Base-by-base conservation (phyloP, 768 basidiomycete species). In the Pulveroboletus sp. region DNA sequence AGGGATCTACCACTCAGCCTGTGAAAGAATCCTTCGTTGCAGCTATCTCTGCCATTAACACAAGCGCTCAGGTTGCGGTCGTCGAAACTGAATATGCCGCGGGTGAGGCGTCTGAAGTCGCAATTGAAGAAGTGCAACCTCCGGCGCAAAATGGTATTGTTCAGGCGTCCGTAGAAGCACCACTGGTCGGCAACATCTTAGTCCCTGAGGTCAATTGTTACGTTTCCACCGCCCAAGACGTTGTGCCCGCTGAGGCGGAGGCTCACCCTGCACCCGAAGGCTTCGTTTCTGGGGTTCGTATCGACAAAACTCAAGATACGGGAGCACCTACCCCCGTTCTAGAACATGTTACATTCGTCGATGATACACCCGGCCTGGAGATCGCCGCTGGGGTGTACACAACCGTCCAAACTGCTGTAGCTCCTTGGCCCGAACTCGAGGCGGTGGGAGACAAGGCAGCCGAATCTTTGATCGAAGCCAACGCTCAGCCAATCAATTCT, bases 331-430 rank as follows among this genome's bases (percentile, higher is more conserved):
- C 41, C 15, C 43, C 46, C n/a, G 35, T 49, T 32, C 42, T 33
- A 32, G 48, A 52, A 40, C 27, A 17, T 9, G 14, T 21, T 9
- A 24, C 9, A 9, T 37, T 28, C 17, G 33, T 49, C 27, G 30
- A 62, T 28, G 60, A 59, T 21, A 52, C 44, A 11, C 33, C 26
- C 17, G 38, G 41, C 15, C 18, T 36, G 11, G 38, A 27, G 39
- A 36, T 26, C 3, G 14, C 33, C 39, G 7, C 28, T 2, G 49
- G 50, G 7, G 39, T 27, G 36, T 4, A 28, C 30, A 37, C 35
- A 26, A 5, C 26, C 17, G 14, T 43, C 37, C 27, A 49, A 11
- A 26, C 39, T 35, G 28, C 15, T 18, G 21, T 35, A 6, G n/a
- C 11, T 3, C 27, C 14, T 12, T 14, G 27, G 24, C 28, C 33